Evolutionary conservation across 495 filamentous ascomycete species (phyloP), one percentile per base, ranked within the genome.

Genomic region (Diplogelasinospora grovesii): DNA sequence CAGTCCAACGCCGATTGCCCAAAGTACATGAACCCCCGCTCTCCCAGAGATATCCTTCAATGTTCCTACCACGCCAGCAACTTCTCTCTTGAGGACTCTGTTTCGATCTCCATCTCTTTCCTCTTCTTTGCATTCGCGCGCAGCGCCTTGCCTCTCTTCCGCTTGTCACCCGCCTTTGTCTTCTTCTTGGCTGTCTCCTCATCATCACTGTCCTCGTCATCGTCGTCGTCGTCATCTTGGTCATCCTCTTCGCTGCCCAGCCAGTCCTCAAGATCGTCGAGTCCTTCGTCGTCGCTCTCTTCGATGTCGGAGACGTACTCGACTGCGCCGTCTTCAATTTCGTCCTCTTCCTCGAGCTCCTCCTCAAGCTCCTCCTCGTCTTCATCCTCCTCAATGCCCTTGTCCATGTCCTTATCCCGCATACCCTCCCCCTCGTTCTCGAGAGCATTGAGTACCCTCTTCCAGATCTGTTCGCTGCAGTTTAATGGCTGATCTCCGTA

Each of bases 401-500:
- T 74, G 54, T 96, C 90, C 56, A 89, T 55, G 59, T 96, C 90
- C 66, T 85, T 78, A 64, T 97, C 92, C 48, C 88, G 71, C 51
- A 71, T 72, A 31, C 83, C 92, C 57, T 92, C 86, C 18, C 89
- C 89, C 49, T 79, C 77, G 41, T 81, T 74, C 74, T 97, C 93
- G 58, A 97, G 66, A 2, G 89, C 89, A 30, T 81, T 80, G 32
- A 98, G 73, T 19, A 98, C 93, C 76, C 87, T 92, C 82, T 95
- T 95, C 92, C 92, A 98, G 46, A 98, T 88, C 10, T 70, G 71
- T 61, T 93, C 86, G 57, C 92, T 89, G 11, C 92, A 87, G 66
- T 98, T 98, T 43, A 98, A 63, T 27, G 93, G 92, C 57, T 83
- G 76, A 56, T 96, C 89, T 28, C 92, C 93, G 69, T 97, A 98